Conservation (phyloP, 306 rosid species). For the Gynostemma pentaphyllum region DNA sequence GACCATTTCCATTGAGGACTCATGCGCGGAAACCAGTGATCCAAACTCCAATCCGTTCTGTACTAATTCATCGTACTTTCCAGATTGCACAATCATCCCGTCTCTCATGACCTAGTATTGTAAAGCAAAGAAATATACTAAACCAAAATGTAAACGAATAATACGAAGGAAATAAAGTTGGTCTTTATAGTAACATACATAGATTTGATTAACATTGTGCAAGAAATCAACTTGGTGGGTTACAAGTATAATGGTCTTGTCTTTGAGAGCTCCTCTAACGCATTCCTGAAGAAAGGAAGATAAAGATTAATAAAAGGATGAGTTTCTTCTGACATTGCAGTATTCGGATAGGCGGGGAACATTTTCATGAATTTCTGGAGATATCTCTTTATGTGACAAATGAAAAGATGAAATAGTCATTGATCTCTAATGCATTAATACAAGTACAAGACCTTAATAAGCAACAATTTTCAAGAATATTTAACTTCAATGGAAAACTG, state of each 20-base stretch:
- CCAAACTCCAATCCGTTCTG: slow-evolving; percentile 60
- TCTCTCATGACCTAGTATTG: slow-evolving; percentile 66
- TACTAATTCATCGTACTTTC: slow-evolving; percentile 57
- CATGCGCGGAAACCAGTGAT: slow-evolving; percentile 75
- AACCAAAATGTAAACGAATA: not conserved
- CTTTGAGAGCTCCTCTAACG: slow-evolving; percentile 65
- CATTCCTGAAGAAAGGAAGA: slow-evolving; percentile 48
- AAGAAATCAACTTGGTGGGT: slow-evolving; percentile 99
- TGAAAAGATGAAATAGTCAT: no score
- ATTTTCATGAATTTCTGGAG: no score
- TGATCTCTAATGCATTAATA: not conserved
- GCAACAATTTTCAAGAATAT: not conserved
- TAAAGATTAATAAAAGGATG: not conserved
- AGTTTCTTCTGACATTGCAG: not conserved
- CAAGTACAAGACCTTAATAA: not conserved
- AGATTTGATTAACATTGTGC: slow-evolving; percentile 65
- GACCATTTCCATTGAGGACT: slow-evolving; percentile 84
- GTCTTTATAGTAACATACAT: slow-evolving; percentile 28
- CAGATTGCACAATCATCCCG: slow-evolving; percentile 71
- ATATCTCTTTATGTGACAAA: no score
- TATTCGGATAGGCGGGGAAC: no score
- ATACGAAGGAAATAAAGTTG: not conserved
- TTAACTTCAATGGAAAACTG: not conserved
- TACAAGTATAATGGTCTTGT: slow-evolving; percentile 71
- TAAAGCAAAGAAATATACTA: not conserved